A percentile compares a stretch with the other conserved stretches of the same genome.
phyloP scores from a whole-genome alignment of 306 rosid species.

The Morella rubra region DNA sequence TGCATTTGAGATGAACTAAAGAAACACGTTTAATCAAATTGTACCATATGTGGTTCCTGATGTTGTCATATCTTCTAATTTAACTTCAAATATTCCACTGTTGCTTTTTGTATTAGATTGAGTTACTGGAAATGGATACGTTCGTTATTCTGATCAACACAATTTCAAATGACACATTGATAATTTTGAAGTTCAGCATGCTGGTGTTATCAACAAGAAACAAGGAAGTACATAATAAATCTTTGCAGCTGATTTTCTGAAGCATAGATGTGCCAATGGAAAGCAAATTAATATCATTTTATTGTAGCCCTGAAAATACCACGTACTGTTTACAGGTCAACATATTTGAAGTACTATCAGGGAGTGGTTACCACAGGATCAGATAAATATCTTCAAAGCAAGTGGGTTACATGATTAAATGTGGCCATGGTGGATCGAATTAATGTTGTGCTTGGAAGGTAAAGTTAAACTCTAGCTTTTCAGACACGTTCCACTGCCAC shows the following conservation, averaged over 20 bases:
- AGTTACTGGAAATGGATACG: conserved; percentile 20
- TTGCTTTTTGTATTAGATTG: background rate
- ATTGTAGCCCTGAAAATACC: conserved; percentile 37
- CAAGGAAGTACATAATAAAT: background rate
- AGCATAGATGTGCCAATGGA: conserved; percentile 20
- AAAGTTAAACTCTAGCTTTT: conserved; percentile 38
- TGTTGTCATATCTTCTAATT: conserved; percentile 29
- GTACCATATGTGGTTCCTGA: conserved; percentile 7
- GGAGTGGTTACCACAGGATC: conserved; percentile 21
- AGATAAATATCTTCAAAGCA: conserved; percentile 33
- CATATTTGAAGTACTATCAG: conserved; percentile 16
- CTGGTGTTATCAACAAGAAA: background rate
- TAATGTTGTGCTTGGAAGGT: conserved; percentile 36
- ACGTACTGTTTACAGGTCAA: conserved; percentile 29
- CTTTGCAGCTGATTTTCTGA: background rate
- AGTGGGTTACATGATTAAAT: conserved; percentile 37
- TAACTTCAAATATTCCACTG: conserved; percentile 26
- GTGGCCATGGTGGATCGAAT: conserved; percentile 30
- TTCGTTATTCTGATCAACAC: conserved; percentile 9
- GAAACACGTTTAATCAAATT: conserved; percentile 21
- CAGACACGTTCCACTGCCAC: conserved; percentile 37
- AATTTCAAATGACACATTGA: background rate
- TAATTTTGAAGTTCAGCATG: background rate
- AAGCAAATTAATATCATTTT: conserved; percentile 36
- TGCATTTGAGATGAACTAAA: background rate